phyloP scores from a whole-genome alignment of 1,139 yeast genomes.

The Suhomyces coccinellae region DNA sequence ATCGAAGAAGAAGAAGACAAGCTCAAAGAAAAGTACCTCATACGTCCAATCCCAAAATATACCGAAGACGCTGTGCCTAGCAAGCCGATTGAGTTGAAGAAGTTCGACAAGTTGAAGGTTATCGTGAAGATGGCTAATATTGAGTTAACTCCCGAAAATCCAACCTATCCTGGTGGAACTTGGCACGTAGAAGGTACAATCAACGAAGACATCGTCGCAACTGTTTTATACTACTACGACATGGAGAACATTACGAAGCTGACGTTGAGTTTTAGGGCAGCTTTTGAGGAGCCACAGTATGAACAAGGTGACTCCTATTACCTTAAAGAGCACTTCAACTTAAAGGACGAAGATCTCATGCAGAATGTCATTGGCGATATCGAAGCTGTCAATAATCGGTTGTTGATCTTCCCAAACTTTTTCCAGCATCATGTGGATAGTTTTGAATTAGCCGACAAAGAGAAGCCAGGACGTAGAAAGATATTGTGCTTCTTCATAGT shows the following conservation, averaged over 20 bases:
- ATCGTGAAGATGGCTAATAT: constrained; percentile 45
- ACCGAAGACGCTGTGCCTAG: constrained; percentile 12
- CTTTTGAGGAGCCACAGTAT: constrained; percentile 36
- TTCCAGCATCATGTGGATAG: constrained; percentile 44
- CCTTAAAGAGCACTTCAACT: constrained; percentile 21
- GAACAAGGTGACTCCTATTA: constrained; percentile 36
- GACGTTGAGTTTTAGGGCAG: constrained; percentile 32
- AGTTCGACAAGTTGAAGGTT: constrained; percentile 31
- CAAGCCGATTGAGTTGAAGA: constrained; percentile 19
- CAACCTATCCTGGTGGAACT: constrained; percentile 41
- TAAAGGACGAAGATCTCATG: neutral
- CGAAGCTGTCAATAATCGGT: constrained; percentile 26
- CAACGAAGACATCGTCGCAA: constrained; percentile 46
- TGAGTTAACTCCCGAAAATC: constrained; percentile 43
- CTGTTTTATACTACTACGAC: constrained; percentile 45
- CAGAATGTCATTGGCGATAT: constrained; percentile 25
- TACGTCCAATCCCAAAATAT: neutral
- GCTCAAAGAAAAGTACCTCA: neutral
- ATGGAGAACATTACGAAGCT: constrained; percentile 41
- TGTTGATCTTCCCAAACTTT: constrained; percentile 41
- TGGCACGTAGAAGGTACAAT: constrained; percentile 51
- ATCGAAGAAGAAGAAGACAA: neutral
- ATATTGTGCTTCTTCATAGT: constrained; percentile 43
- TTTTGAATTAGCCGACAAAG: constrained; percentile 36
- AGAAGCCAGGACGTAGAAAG: constrained; percentile 40